These are phyloP conservation scores for Solanum chiquidenum DNA, from an alignment of 257 asterid genomes.

Conservation along the genomic window DNA sequence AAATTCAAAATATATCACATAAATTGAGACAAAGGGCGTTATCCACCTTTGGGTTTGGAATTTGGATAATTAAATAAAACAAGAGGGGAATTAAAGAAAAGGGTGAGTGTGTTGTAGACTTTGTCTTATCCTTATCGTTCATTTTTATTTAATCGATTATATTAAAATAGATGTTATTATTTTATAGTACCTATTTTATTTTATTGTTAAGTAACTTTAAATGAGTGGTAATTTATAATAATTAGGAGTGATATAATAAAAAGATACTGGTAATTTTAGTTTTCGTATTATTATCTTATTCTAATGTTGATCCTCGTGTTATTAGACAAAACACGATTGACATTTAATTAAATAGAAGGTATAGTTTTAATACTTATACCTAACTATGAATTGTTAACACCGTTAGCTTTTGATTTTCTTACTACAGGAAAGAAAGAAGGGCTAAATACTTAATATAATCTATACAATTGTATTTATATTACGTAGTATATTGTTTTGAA, in stretches of 20 bases:
- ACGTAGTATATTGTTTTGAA: neutral
- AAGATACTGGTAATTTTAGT: neutral
- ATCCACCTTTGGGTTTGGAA: neutral
- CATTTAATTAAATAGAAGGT: neutral
- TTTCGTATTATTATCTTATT: too few species aligned
- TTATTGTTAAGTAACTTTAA: too few species aligned
- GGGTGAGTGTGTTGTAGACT: neutral
- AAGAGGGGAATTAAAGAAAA: neutral
- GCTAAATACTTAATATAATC: neutral
- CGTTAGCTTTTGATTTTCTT: neutral
- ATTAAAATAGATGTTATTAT: neutral
- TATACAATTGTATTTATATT: neutral
- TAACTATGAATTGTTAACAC: neutral
- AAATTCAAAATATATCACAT: too few species aligned
- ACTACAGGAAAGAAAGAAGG: neutral
- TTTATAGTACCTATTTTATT: too few species aligned
- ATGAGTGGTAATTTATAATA: too few species aligned
- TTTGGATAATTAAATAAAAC: neutral
- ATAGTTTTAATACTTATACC: neutral
- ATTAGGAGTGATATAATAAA: neutral
- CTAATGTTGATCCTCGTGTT: neutral
- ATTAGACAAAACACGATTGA: neutral
- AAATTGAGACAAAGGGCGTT: neutral
- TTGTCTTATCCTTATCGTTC: neutral
- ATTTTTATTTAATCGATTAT: too few species aligned